Evolutionary conservation across 495 filamentous ascomycete genomes (phyloP), one percentile per base, ranked within the genome.

Genomic region (Penicillium tannophilum): DNA sequence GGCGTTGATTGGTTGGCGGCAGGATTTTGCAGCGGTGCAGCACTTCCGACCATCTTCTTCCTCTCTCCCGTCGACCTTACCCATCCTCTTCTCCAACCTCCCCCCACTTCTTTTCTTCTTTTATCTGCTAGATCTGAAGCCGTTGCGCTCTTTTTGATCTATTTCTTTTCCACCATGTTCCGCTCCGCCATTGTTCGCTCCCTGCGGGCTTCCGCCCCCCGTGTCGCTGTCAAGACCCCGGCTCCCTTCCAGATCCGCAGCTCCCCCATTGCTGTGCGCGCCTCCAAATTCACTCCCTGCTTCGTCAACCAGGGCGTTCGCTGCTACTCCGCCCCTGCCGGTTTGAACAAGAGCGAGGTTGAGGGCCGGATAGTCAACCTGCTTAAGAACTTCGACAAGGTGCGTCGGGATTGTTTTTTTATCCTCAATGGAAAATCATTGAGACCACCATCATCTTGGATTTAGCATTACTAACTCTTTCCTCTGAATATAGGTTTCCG

Each of bases 371-470:
- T 98, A 83, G 84, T 96, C 76, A 87, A 89, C 78, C 82, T 98
- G 57, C 76, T 98, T 74, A 88, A 89, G 72, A 91, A 89, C 72
- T 98, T 98, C 78, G 94, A 98, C 81, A 98, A 98, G 89, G 94
- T 97, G 75, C 65, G 88, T 79, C 43, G 50, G n/a, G 4, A n/a
- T 49, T 49, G 23, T 49, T 57, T 49, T 23, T 17, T 54, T 4
- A 17, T 41, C 39, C 39, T 41, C 39, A 12, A 3, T 41, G 39
- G 39, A 41, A 17, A 26, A 30, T 54, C 35, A 17, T 54, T 24
- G 39, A 42, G 1, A 44, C 36, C 36, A n/a, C 24, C 35, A 23
- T 41, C 8, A n/a, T 4, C 16, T 49, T 4, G 12, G 1, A 8
- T 16, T 49, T 3, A 49, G 31, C 16, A n/a, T 9, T 24, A 7